Evolutionary conservation across 768 basidiomycete genomes (phyloP), one percentile per base, ranked within the genome.

Genomic region (Clitopilus passeckerianus): DNA sequence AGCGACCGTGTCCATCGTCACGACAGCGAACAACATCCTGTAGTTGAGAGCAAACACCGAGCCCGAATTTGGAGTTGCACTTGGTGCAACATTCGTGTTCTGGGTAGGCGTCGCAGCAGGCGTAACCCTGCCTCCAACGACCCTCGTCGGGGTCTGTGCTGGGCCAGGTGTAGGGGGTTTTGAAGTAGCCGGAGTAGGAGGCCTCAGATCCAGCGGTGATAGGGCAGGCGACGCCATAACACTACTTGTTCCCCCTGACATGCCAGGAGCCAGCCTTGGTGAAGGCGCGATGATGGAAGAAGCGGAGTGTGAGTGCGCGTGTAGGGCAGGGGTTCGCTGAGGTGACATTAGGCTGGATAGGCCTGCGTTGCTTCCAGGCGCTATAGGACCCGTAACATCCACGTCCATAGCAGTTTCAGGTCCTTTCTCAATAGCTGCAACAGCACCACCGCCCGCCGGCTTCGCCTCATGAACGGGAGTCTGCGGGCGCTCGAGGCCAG

Each of bases 1-100:
- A 24, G 91, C 83, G 50, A 99, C 86, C 0, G 93, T 88, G 72
- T 99, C 97, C 86, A 95, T 97, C 20, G 96, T 97, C 54, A 94
- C 90, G 15, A 98, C 93, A 1, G 97, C 93, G 66, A 90, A 98
- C 44, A 98, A 73, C 89, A 98, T 91, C 55, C 97, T 82, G 72
- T 98, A 98, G 2, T 95, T 92, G 53, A 98, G 73, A 8, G 91
- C 84, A 69, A 98, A 98, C 2, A 97, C 78, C 14, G 91, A 88
- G 15, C 81, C 83, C 0, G 82, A 34, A 16, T 10, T 79, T 24
- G 66, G 71, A 2, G 61, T 33, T 27, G 61, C 44, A 18, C 54
- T 35, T 16, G 20, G 22, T 14, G 27, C 54, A n/a, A 57, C 22
- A 35, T 54, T 37, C 35, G 60, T 56, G 44, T 46, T 64, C 9